Evolutionary conservation across 768 basidiomycete species (phyloP), one percentile per base, ranked within the genome.

Genomic region (Harrya chromipes): DNA sequence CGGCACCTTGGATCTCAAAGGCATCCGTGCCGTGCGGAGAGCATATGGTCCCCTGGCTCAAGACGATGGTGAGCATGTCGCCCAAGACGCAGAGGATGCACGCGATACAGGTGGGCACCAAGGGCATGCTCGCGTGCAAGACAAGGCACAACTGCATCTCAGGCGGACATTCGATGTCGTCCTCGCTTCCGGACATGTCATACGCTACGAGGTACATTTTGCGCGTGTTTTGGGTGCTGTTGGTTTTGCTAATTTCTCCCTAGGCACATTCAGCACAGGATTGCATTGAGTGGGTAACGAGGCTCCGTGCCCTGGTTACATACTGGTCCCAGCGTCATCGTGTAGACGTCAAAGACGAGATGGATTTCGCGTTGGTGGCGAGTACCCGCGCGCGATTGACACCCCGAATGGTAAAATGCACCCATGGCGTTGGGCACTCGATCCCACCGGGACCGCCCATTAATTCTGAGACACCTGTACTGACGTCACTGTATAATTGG

Each of bases 261-360:
- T 53, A 94, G 90, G 75, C 83, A 33, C 72, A 85, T 72, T 83
- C 84, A 20, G 72, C 79, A 47, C 71, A 64, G 27, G 74, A 85
- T 39, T 88, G 89, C 0, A 63, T 84, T 43, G 93, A 97, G 62
- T 97, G 94, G 95, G 82, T 97, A 42, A 77, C 81, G 43, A 78
- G 84, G 35, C 77, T 97, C 4, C 79, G 80, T 16, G 79, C 79
- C 23, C 74, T 94, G 29, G 69, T 85, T 35, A 64, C 72, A 4
- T 97, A 93, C 62, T 97, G 94, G 94, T 83, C 78, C 46, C 74
- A 80, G 40, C 78, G 85, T 19, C 87, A 93, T 58, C 79, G 80
- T 21, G 73, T 77, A 37, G 92, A 94, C 60, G 85, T 91, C 13
- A 75, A 74, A 52, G 77, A 85, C 49, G 90, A 91, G 66, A 93